Evolutionary conservation across 148 eudicot genomes (phyloP).

Genomic region (Selenicereus undatus): DNA sequence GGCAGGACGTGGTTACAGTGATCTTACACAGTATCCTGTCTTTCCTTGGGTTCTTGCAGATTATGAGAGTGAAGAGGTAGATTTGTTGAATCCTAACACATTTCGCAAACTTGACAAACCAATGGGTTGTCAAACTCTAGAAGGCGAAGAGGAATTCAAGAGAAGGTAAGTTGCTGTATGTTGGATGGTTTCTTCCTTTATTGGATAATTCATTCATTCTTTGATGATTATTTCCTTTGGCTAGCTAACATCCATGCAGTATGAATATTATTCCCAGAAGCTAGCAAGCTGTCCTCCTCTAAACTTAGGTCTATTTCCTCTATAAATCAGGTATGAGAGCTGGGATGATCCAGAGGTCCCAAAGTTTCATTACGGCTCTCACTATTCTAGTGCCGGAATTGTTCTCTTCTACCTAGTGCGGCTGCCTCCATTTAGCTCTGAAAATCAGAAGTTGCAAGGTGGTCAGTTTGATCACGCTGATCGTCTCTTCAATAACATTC

Average conservation of each 20-base stretch:
- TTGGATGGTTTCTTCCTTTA: not conserved
- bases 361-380: conserved; percentile 98
- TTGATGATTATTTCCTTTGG: not conserved
- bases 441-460: conserved; percentile 96
- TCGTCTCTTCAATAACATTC: conserved; percentile 87
- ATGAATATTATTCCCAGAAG: not conserved
- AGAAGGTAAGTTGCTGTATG: conserved; percentile 57
- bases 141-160: conserved; percentile 93
- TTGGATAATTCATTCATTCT: not conserved
- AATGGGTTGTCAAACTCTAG: conserved; percentile 95
- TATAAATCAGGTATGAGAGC: conserved; percentile 70
- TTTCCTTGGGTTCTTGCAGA: conserved; percentile 98
- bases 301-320: not conserved
- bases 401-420: conserved; percentile 97
- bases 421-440: conserved; percentile 85
- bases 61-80: conserved; percentile 86
- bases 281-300: not conserved
- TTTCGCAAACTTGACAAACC: conserved; percentile 93
- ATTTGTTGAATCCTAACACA: conserved; percentile 65
- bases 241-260: not conserved
- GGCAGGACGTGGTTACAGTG: conserved; percentile 99
- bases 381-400: conserved; percentile 98
- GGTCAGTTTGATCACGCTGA: conserved; percentile 99
- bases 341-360: conserved; percentile 99
- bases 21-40: conserved; percentile 98